Evolutionary conservation across 352 stramenopile species (phyloP).

Genomic region (Globisporangium recalcitrans): DNA sequence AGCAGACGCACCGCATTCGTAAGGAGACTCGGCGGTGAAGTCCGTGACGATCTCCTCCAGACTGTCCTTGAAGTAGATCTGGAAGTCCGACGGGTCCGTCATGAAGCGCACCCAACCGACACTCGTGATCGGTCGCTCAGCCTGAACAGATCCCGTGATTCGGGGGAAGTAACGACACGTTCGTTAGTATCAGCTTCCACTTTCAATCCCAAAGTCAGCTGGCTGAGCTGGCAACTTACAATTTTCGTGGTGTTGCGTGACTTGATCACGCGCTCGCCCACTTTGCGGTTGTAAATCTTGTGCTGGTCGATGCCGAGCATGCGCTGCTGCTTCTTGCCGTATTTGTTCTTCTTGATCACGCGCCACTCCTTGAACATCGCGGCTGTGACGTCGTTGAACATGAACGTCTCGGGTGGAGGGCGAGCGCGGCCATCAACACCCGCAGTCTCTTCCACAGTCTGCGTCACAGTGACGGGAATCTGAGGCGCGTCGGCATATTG

Average conservation of each 20-base stretch:
- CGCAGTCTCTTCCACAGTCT: constrained; percentile 55
- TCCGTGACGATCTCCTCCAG: constrained; percentile 87
- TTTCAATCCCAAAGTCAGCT: neutral
- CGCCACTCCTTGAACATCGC: constrained; percentile 90
- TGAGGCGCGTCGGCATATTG: constrained; percentile 83
- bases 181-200: neutral
- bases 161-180: neutral
- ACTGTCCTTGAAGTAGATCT: constrained; percentile 87
- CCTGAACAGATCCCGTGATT: constrained; percentile 37
- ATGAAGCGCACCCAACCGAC: constrained; percentile 86
- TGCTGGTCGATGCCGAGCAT: constrained; percentile 87
- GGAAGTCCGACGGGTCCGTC: constrained; percentile 78
- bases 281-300: constrained; percentile 90
- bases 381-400: constrained; percentile 88
- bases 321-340: constrained; percentile 83
- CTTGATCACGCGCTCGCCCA: constrained; percentile 85
- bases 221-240: constrained; percentile 38
- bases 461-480: constrained; percentile 58
- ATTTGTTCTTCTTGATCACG: constrained; percentile 91
- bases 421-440: constrained; percentile 64
- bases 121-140: constrained; percentile 80
- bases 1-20: constrained; percentile 73
- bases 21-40: constrained; percentile 86
- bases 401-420: constrained; percentile 82
- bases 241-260: constrained; percentile 87